These are phyloP conservation scores for Tolypocladium endophyticum DNA, from an alignment of 2,329 filamentous ascomycete species.

Conservation along the genomic window DNA sequence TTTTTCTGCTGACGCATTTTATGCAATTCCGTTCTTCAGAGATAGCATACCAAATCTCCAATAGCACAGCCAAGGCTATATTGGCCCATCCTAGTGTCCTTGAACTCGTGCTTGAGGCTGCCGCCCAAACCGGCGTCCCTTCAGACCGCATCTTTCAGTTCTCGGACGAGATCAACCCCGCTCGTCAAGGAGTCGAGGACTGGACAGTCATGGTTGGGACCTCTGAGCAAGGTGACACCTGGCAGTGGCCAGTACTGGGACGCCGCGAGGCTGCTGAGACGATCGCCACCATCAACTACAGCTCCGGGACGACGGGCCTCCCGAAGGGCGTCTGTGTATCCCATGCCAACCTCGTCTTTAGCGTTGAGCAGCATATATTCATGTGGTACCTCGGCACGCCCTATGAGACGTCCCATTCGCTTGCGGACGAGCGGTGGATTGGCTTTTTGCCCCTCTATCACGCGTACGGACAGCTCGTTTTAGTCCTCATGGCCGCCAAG, in stretches of 20 bases:
- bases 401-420: background rate
- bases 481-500: background rate
- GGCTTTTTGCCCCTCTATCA: background rate
- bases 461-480: background rate
- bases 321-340: constrained; percentile 40
- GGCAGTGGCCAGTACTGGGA: constrained; percentile 23
- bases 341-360: constrained; percentile 38
- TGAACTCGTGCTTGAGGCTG: constrained; percentile 30
- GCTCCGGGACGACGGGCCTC: constrained; percentile 39
- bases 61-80: constrained; percentile 37
- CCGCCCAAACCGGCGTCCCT: constrained; percentile 27
- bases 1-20: background rate
- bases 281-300: constrained; percentile 37
- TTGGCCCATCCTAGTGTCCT: constrained; percentile 37
- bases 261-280: background rate
- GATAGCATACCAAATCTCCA: constrained; percentile 38
- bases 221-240: constrained; percentile 18
- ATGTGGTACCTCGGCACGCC: background rate
- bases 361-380: background rate
- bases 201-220: constrained; percentile 29
- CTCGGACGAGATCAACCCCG: constrained; percentile 24
- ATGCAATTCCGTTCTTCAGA: constrained; percentile 20
- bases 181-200: constrained; percentile 24
- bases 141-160: constrained; percentile 35
- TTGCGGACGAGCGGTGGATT: background rate